phyloP scores from a whole-genome alignment of 2,329 filamentous ascomycete genomes.

The Pestalotiopsis sp. region DNA sequence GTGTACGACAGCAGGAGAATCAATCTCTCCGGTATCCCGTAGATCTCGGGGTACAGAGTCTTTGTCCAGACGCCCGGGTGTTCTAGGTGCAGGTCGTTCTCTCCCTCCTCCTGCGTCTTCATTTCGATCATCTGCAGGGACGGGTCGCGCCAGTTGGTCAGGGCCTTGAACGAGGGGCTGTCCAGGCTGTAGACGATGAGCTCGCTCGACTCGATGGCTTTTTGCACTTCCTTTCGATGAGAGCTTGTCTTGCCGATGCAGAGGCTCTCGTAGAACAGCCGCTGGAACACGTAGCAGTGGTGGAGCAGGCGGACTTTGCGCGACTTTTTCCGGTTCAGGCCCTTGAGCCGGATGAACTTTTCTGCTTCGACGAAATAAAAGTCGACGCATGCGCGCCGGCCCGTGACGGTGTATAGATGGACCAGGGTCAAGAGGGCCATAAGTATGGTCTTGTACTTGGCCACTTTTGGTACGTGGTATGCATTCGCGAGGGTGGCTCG shows the following conservation, averaged over 20 bases:
- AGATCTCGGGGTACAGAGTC: constrained; percentile 42
- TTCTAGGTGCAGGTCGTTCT: constrained; percentile 29
- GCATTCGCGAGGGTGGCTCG: constrained; percentile 31
- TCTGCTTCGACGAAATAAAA: constrained; percentile 41
- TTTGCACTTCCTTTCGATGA: constrained; percentile 19
- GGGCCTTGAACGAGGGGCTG: constrained; percentile 32
- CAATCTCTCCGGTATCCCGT: constrained; percentile 38
- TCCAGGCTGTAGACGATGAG: constrained; percentile 23
- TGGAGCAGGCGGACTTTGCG: constrained; percentile 42
- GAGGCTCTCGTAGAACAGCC: constrained; percentile 40
- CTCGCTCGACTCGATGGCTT: constrained; percentile 21
- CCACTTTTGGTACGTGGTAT: constrained; percentile 31
- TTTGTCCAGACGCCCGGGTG: constrained; percentile 36
- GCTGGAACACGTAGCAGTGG: constrained; percentile 41
- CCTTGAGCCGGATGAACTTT: constrained; percentile 38
- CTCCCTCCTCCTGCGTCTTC: constrained; percentile 36
- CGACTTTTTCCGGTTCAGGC: constrained; percentile 37
- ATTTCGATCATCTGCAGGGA: constrained; percentile 31
- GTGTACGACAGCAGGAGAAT: constrained; percentile 34
- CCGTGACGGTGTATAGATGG: constrained; percentile 35
- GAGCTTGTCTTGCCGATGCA: constrained; percentile 23
- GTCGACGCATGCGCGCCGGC: constrained; percentile 34
- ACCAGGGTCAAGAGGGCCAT: constrained; percentile 43
- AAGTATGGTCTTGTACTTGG: constrained; percentile 42
- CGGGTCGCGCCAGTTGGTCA: constrained; percentile 28